A percentile compares a stretch with the other conserved stretches of the same genome.
phyloP scores from a whole-genome alignment of 306 rosid genomes.

The Corylus americana region DNA sequence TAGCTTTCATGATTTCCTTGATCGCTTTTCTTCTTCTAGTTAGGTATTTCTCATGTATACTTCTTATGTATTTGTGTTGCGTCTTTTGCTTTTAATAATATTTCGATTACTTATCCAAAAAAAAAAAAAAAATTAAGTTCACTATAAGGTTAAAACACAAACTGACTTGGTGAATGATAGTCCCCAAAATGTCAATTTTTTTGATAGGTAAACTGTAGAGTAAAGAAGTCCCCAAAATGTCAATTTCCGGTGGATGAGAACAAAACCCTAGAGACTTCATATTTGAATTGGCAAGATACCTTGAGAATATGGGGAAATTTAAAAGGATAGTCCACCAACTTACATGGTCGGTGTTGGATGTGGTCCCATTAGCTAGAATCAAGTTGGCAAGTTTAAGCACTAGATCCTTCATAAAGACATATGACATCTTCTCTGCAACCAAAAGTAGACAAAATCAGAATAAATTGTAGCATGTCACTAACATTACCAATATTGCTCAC shows the following conservation, averaged over 20 bases:
- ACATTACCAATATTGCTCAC: not conserved
- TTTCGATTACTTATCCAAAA: too few relatives aligned
- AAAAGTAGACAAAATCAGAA: constrained; percentile 27
- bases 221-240: constrained; percentile 1
- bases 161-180: constrained; percentile 2
- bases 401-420: constrained; percentile 56
- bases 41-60: too few relatives aligned
- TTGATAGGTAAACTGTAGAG: too few relatives aligned
- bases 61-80: too few relatives aligned
- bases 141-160: not conserved
- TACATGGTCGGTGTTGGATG: constrained; percentile 50
- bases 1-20: too few relatives aligned
- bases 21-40: too few relatives aligned
- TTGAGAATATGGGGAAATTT: constrained; percentile 3
- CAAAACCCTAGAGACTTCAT: constrained; percentile 4
- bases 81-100: too few relatives aligned
- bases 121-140: not conserved
- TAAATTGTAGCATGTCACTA: not conserved
- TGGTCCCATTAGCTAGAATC: constrained; percentile 38
- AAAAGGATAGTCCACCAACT: constrained; percentile 36
- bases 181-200: constrained; percentile 9
- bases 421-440: constrained; percentile 67
- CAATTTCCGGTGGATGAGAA: constrained; percentile 9
- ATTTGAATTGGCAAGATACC: constrained; percentile 4
- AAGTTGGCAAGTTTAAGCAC: constrained; percentile 73